These are phyloP conservation scores for Zostera marina DNA, from an alignment of 116 monocot genomes.

Conservation along the genomic window DNA sequence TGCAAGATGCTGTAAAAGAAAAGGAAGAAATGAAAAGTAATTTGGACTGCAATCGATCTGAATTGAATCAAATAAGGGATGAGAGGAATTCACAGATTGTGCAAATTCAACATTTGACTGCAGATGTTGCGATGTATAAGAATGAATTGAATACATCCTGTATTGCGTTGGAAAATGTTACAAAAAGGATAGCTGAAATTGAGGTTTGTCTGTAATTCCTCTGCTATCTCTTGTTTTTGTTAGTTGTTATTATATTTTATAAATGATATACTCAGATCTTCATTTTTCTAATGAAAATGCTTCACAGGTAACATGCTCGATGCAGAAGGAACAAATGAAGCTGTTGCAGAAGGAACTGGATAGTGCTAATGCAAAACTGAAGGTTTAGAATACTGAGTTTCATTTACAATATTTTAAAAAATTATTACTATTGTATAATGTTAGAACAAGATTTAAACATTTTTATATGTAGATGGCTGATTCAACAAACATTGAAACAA, in stretches of 20 bases:
- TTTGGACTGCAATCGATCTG: constrained; percentile 35
- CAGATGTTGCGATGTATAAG: constrained; percentile 28
- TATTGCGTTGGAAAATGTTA: constrained; percentile 19
- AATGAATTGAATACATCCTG: constrained; percentile 20
- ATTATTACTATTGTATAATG: neutral
- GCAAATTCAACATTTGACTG: constrained; percentile 32
- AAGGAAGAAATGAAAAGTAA: constrained; percentile 47
- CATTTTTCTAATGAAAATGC: neutral
- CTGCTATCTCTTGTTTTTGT: too few relatives aligned
- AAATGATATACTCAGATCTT: neutral
- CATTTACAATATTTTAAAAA: too few relatives aligned
- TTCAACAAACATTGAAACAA: constrained; percentile 36
- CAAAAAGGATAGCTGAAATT: constrained; percentile 15
- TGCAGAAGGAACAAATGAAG: constrained; percentile 37
- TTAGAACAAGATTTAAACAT: neutral
- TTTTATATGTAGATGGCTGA: constrained; percentile 35
- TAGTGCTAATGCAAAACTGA: constrained; percentile 43
- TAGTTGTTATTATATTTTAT: too few relatives aligned
- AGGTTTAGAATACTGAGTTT: constrained; percentile 27
- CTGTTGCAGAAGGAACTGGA: constrained; percentile 35
- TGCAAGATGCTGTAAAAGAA: constrained; percentile 49
- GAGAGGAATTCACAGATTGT: constrained; percentile 46
- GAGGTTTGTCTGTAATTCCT: constrained; percentile 25
- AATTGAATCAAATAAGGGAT: constrained; percentile 50
- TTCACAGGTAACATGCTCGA: constrained; percentile 39